Conservation (phyloP, 1,139 yeast genomes). For the Zygoascus meyerae region DNA sequence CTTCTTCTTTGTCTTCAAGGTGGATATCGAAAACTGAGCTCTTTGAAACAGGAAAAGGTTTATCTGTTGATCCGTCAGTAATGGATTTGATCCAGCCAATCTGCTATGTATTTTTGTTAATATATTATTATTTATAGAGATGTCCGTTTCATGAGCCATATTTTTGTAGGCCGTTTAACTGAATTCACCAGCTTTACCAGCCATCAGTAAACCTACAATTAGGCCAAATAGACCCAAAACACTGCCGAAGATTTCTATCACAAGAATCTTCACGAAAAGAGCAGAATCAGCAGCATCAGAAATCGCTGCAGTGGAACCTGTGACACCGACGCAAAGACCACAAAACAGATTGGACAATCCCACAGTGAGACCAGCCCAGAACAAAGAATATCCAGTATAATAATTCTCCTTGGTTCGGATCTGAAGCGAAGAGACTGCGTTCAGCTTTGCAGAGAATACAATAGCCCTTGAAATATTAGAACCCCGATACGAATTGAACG, state of each 20-base stretch:
- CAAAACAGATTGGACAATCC: constrained; percentile 91
- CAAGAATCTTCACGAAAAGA: constrained; percentile 90
- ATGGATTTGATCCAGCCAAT: neutral
- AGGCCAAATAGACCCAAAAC: constrained; percentile 85
- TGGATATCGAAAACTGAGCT: constrained; percentile 80
- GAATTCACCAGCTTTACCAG: constrained; percentile 88
- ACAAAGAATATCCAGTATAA: constrained; percentile 79
- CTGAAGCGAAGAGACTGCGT: constrained; percentile 57
- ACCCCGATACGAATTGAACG: neutral
- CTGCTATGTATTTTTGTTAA: neutral
- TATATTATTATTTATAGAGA: neutral
- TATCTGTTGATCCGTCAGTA: constrained; percentile 79
- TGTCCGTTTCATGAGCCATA: neutral
- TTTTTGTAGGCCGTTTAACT: too few relatives aligned
- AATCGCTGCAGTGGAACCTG: constrained; percentile 97
- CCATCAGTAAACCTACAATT: constrained; percentile 95
- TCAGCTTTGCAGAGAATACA: constrained; percentile 86
- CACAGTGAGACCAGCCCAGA: constrained; percentile 98
- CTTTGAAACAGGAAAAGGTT: constrained; percentile 89
- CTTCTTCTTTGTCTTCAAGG: constrained; percentile 92
- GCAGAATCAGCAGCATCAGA: constrained; percentile 97
- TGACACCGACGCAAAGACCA: constrained; percentile 95
- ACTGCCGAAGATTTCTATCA: constrained; percentile 94
- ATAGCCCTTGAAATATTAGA: constrained; percentile 46
- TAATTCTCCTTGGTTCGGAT: constrained; percentile 76